Evolutionary conservation across 2,329 filamentous ascomycete species (phyloP), one percentile per base, ranked within the genome.

Genomic region (Colletotrichum australisinense): DNA sequence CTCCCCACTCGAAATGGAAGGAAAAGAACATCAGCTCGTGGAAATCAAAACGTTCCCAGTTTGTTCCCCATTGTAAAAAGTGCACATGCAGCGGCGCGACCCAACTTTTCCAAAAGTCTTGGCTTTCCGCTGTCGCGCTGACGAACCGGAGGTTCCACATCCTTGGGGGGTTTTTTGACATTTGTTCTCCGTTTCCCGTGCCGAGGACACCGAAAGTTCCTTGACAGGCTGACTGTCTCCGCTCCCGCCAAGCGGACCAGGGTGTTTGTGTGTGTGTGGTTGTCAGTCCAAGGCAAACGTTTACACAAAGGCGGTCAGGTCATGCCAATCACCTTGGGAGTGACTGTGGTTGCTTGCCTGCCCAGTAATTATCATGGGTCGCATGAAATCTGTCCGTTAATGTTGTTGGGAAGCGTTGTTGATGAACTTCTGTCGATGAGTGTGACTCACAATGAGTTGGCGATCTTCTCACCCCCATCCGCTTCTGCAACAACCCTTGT

Each of bases 381-480:
- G 42, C 42, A 49, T 49, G 16, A 49, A 49, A 49, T n/a, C 42
- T 49, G 42, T 49, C 42, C 42, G 42, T n/a, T 9, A 42, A 42
- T 16, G 38, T 57, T 30, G 59, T 46, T 30, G 58, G 24, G 22
- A 46, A 46, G 35, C 9, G 22, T 46, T 46, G 46, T 32, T 52
- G 42, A 55, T 55, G 52, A 55, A 55, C 52, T 55, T 55, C 52
- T 55, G 52, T 55, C 42, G 28, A 12, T n/a, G 22, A 5, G 24
- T 58, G 69, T 72, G 69, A 72, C 69, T 72, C 69, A 72, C 52
- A 64, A 46, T 72, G 69, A 55, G 65, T 32, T 72, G 69, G 69
- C 69, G 46, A 26, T 46, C 63, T 24, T 14, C 24, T 19, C 6
- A 16, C 42, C 3, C n/a, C 16, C 11, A n/a, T 12, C 26, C 53